Base-by-base conservation (phyloP, 768 basidiomycete genomes). In the Xerocomellus intermedius region DNA sequence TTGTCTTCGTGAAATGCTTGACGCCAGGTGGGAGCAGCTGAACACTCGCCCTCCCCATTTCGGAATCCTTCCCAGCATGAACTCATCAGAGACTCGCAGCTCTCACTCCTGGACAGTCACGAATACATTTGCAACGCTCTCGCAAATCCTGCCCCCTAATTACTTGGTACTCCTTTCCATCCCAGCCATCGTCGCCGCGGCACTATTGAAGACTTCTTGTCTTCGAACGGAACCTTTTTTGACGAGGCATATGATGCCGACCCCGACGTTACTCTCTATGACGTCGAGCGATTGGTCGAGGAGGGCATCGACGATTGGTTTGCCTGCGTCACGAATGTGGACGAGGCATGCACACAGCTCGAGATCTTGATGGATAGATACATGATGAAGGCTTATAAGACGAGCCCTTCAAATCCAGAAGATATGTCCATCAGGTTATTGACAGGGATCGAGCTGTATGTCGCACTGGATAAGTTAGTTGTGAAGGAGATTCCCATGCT, bases 371-470 rank as follows among this genome's bases (percentile, higher is more conserved):
- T 16, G 32, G 41, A 44, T 3, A 32, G 58, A 8, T 74, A 75
- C 33, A 12, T 76, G 73, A 44, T 28, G 52, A 12, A 57, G 54
- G 33, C 13, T 14, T 9, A 24, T 24, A 5, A 5, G 17, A 6
- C 58, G 17, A 8, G 9, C 7, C n/a, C n/a, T n/a, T n/a, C n/a
- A n/a, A 74, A 69, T 33, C 70, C 75, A 16, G 77, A 80, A 50
- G 57, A 67, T 39, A 36, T 58, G 2, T 79, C 79, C 0, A 52
- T 74, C 6, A 74, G 77, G 69, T 51, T 81, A 24, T 62, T 82
- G 46, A 66, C 65, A 0, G 14, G 36, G 9, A 37, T 66, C 0
- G 75, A 79, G 30, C 67, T 74, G 8, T 75, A 65, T 68, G 51
- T 71, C 1, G 73, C 61, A 0, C 52, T 75, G 2, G 75, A 75